Evolutionary conservation across 345 rosid genomes (phyloP).

Genomic region (Hibiscus mutabilis): DNA sequence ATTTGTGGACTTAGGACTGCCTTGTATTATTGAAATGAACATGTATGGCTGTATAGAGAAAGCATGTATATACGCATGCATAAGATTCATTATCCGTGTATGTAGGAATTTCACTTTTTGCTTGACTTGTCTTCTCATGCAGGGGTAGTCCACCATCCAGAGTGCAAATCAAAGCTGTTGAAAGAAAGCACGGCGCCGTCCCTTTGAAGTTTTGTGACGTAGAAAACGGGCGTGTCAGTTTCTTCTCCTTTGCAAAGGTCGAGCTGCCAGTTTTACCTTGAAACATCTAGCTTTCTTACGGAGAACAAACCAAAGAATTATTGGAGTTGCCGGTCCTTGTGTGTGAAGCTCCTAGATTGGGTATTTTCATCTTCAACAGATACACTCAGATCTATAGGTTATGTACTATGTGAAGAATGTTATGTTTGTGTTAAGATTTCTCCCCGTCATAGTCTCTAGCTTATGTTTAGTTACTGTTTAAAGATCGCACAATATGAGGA

Average conservation of each 20-base stretch:
- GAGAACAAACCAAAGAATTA: too few species aligned
- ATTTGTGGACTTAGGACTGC: neutral
- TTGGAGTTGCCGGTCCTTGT: too few species aligned
- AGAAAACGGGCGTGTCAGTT: slow-evolving; percentile 63
- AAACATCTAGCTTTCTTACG: neutral
- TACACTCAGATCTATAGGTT: too few species aligned
- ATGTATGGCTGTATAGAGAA: too few species aligned
- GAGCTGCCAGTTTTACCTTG: slow-evolving; percentile 51
- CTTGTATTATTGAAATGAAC: neutral
- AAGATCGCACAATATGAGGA: too few species aligned
- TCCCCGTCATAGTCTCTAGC: too few species aligned
- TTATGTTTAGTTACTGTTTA: too few species aligned
- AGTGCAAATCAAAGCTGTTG: slow-evolving; percentile 43
- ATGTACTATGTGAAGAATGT: too few species aligned
- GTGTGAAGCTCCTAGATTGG: too few species aligned
- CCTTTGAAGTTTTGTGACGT: slow-evolving; percentile 59
- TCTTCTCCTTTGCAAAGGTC: slow-evolving; percentile 41
- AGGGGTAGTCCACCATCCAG: slow-evolving; percentile 56
- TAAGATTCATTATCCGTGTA: neutral
- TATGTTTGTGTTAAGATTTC: too few species aligned
- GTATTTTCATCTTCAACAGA: too few species aligned
- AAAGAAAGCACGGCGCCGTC: slow-evolving; percentile 31
- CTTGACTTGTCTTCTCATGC: slow-evolving; percentile 12
- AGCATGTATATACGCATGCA: too few species aligned
- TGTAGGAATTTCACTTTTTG: neutral